Conservation (phyloP, 148 eudicot species). For the Mesembryanthemum crystallinum region DNA sequence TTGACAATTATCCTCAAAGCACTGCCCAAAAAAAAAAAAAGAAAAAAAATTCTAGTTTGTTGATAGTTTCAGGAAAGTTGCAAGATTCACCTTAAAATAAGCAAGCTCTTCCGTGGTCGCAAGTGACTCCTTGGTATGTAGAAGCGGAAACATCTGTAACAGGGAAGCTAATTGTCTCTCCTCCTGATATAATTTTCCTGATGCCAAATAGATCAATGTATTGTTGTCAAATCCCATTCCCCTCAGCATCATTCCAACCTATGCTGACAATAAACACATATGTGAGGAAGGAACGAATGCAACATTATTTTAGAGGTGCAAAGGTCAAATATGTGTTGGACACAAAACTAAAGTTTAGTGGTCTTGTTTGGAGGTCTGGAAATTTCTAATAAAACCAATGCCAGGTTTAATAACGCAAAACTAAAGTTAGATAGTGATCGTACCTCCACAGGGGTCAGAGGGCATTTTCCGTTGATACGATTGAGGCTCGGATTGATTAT, state of each 20-base stretch:
- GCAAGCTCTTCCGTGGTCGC: constrained; percentile 67
- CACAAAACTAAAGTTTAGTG: too few relatives aligned
- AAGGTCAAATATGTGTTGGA: not conserved
- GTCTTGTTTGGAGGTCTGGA: not conserved
- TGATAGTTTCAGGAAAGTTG: not conserved
- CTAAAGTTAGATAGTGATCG: constrained; percentile 17
- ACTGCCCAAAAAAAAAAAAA: too few relatives aligned
- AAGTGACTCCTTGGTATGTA: constrained; percentile 72
- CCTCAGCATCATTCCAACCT: constrained; percentile 94
- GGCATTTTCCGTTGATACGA: constrained; percentile 76
- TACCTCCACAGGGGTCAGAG: constrained; percentile 91
- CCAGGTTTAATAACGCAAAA: not conserved
- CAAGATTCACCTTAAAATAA: constrained; percentile 46
- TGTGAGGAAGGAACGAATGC: constrained; percentile 4
- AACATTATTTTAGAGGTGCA: not conserved
- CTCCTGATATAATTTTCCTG: constrained; percentile 67
- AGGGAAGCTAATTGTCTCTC: constrained; percentile 64
- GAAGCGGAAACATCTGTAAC: constrained; percentile 79
- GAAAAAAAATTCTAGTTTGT: not conserved
- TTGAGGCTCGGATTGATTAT: constrained; percentile 55
- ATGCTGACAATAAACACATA: constrained; percentile 54
- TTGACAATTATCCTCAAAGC: not conserved
- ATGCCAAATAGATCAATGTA: constrained; percentile 82
- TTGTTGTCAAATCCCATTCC: constrained; percentile 84
- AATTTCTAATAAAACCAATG: not conserved